phyloP scores from a whole-genome alignment of 306 rosid species.

The Ceratonia siliqua region DNA sequence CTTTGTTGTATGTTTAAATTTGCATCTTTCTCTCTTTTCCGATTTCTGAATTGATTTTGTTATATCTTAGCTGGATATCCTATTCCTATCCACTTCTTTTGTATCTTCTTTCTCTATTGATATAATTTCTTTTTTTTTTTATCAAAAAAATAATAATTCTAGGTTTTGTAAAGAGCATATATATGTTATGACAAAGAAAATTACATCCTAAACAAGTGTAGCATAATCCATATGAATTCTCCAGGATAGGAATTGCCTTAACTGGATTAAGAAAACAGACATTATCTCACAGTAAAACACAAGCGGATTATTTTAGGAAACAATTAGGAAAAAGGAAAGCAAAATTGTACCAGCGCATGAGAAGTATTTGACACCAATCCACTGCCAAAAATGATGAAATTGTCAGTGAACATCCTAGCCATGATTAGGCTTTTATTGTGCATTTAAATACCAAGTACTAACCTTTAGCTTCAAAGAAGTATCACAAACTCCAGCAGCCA shows the following conservation, averaged over 20 bases:
- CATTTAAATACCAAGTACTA: conserved; percentile 52
- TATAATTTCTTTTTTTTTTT: too few relatives aligned
- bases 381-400: conserved; percentile 46
- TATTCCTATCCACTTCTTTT: too few relatives aligned
- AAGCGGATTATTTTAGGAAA: conserved; percentile 20
- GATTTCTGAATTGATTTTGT: too few relatives aligned
- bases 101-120: too few relatives aligned
- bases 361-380: conserved; percentile 63
- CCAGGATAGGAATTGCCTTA: conserved; percentile 13
- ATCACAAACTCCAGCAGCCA: conserved; percentile 51
- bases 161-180: neutral
- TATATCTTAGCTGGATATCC: too few relatives aligned
- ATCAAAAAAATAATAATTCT: neutral
- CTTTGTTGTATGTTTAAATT: too few relatives aligned
- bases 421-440: conserved; percentile 22
- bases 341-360: conserved; percentile 73
- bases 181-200: conserved; percentile 5
- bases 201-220: conserved; percentile 19
- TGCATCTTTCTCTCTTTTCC: too few relatives aligned
- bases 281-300: conserved; percentile 17
- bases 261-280: conserved; percentile 19
- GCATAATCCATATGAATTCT: conserved; percentile 18
- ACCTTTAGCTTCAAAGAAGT: conserved; percentile 62
- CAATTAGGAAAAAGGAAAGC: conserved; percentile 23
- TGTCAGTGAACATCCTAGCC: conserved; percentile 38